Conservation (phyloP, 2,329 filamentous ascomycete species). For the Lasiodiplodia citricola region DNA sequence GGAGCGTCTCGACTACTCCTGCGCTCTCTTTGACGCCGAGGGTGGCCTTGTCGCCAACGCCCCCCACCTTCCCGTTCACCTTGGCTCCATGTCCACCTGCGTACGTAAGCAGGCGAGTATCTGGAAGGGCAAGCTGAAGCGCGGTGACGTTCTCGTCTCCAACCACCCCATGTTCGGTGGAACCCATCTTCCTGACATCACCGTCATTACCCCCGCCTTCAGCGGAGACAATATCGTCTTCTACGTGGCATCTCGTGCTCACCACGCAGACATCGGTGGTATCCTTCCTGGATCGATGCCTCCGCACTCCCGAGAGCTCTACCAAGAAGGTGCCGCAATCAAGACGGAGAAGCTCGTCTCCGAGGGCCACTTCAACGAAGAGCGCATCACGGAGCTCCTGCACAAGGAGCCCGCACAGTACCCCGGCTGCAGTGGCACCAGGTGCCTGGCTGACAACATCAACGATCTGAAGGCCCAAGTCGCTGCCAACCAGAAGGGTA, state of each 20-base stretch:
- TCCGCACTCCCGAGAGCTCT: constrained; percentile 68
- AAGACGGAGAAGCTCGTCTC: constrained; percentile 72
- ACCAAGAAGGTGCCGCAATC: constrained; percentile 62
- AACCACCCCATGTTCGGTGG: constrained; percentile 86
- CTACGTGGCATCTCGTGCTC: constrained; percentile 79
- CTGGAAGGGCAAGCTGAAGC: constrained; percentile 78
- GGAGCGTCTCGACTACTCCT: constrained; percentile 82
- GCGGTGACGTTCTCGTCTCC: constrained; percentile 80
- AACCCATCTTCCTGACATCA: constrained; percentile 84
- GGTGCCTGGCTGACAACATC: constrained; percentile 81
- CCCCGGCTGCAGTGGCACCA: constrained; percentile 77
- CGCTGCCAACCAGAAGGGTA: constrained; percentile 85
- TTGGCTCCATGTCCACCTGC: constrained; percentile 86
- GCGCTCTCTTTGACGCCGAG: constrained; percentile 77
- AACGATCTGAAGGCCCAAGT: constrained; percentile 88
- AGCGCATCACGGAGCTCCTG: constrained; percentile 73
- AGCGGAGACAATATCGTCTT: constrained; percentile 77
- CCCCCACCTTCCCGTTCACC: constrained; percentile 79
- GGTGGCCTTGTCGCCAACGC: constrained; percentile 80
- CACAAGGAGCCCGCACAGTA: constrained; percentile 75
- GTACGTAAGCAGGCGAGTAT: constrained; percentile 79
- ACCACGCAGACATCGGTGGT: constrained; percentile 85
- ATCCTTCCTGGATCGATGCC: constrained; percentile 86
- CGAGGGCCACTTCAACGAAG: constrained; percentile 78
- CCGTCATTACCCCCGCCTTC: constrained; percentile 80